phyloP scores from a whole-genome alignment of 768 basidiomycete genomes.

The Rickenella mellea region DNA sequence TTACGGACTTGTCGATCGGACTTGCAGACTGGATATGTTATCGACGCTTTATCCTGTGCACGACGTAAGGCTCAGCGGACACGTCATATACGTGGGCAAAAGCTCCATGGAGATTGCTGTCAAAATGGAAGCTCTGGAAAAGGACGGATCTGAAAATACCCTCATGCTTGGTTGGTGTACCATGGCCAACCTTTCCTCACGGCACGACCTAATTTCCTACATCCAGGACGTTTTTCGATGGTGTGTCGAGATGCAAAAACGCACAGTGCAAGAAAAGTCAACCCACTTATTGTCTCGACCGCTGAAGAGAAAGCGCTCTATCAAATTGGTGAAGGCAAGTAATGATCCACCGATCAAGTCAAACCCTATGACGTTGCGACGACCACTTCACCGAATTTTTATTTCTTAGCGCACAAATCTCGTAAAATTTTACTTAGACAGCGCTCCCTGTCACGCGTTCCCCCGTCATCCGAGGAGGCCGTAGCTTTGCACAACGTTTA shows the following conservation, averaged over 20 bases:
- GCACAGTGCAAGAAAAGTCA: slow-evolving; percentile 53
- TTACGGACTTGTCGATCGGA: background rate
- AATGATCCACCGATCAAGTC: background rate
- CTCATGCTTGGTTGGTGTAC: slow-evolving; percentile 49
- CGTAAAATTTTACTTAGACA: slow-evolving; percentile 43
- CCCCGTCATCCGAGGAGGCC: slow-evolving; percentile 65
- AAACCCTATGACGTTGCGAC: too few species aligned
- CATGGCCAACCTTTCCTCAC: slow-evolving; percentile 1
- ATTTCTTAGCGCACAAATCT: slow-evolving; percentile 44
- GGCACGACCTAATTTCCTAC: background rate
- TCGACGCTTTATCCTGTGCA: slow-evolving; percentile 45
- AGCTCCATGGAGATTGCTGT: slow-evolving; percentile 84
- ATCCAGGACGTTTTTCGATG: slow-evolving; percentile 82
- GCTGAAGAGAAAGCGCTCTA: slow-evolving; percentile 55
- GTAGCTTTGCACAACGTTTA: slow-evolving; percentile 60
- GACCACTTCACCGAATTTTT: background rate
- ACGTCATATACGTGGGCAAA: slow-evolving; percentile 68
- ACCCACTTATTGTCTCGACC: slow-evolving; percentile 48
- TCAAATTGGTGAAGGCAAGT: slow-evolving; percentile 59
- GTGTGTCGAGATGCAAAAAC: slow-evolving; percentile 69
- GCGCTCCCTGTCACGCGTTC: slow-evolving; percentile 59
- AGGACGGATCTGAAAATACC: slow-evolving; percentile 42
- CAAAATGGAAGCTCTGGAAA: slow-evolving; percentile 62
- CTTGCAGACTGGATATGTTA: slow-evolving; percentile 55
- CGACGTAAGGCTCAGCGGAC: slow-evolving; percentile 68